A percentile compares a stretch with the other conserved stretches of the same genome.
These are phyloP conservation scores for Hawksworthiomyces lignivorus DNA, from an alignment of 2,329 filamentous ascomycete genomes.

Conservation along the genomic window DNA sequence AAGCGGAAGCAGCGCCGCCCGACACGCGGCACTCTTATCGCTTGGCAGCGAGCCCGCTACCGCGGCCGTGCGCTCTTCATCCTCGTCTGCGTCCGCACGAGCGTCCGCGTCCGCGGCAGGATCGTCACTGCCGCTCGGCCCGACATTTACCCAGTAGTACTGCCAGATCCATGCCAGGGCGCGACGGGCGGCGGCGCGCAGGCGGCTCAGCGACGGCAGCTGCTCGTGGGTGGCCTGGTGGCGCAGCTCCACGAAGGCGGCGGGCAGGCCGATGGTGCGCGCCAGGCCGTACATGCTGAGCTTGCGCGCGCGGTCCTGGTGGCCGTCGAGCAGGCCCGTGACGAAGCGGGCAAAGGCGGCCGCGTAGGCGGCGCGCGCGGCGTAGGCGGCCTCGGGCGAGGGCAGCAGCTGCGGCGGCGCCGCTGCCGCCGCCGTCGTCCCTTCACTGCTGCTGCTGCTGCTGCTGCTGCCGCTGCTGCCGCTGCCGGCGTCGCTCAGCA, in stretches of 20 bases:
- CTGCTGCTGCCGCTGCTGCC: no score
- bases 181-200: slow-evolving; percentile 61
- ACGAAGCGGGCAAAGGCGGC: slow-evolving; percentile 67
- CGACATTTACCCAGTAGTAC: slow-evolving; percentile 67
- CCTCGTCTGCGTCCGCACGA: no score
- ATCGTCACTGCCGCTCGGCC: slow-evolving; percentile 1
- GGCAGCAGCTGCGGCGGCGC: background rate
- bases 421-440: background rate
- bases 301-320: slow-evolving; percentile 59
- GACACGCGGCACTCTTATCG: slow-evolving; percentile 4
- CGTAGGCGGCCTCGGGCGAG: slow-evolving; percentile 15
- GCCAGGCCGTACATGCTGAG: slow-evolving; percentile 67
- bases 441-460: no score
- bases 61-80: slow-evolving; percentile 1
- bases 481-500: slow-evolving; percentile 59
- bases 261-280: slow-evolving; percentile 59
- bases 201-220: slow-evolving; percentile 64
- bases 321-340: slow-evolving; percentile 69
- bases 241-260: slow-evolving; percentile 78
- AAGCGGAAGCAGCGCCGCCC: background rate
- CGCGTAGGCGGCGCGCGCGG: slow-evolving; percentile 47
- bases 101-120: slow-evolving; percentile 1
- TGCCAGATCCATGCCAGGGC: slow-evolving; percentile 82
- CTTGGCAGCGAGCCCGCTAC: background rate
- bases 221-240: slow-evolving; percentile 90